Base-by-base conservation (phyloP, 78 protist species). In the Dictyostelium brefeldianum region DNA sequence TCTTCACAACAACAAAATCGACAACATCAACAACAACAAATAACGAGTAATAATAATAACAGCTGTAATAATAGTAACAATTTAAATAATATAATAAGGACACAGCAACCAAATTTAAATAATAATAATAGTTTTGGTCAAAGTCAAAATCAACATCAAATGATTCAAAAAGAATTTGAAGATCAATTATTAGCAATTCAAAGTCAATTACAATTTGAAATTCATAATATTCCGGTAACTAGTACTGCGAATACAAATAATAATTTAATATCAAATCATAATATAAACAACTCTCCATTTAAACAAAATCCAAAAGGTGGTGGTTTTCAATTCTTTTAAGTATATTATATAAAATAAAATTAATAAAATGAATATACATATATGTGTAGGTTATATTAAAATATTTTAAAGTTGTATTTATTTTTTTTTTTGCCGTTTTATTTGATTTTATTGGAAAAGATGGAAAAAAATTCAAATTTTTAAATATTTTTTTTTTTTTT, bases 151-250 rank as follows among this genome's bases (percentile, higher is more conserved):
- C 59, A 53, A 14, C 31, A 46, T 50, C 51, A 54, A 14, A n/a
- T 50, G 17, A 25, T 46, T 22, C 82, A 77, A 77, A 77, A 77
- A 31, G 50, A 77, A 3, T 78, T 54, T 36, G 29, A 54, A 29
- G 70, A 78, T 6, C 50, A 78, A 78, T 31, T 78, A 20, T n/a
- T 78, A 54, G 70, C 54, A 78, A n/a, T 78, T 8, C 83, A 78
- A 54, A 78, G 83, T 18, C 83, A 78, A 78, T 78, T 78, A 54
- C 83, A 78, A 56, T 36, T 78, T 20, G 83, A 78, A 14, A 27
- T 78, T 31, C 51, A 78, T 18, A 78, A 78, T 31, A 31, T 67
- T 41, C 43, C 43, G 2, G 43, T 36, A 36, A 36, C 43, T 36
- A 36, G 43, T 36, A 36, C 43, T 36, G 43, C 43, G 43, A 36